Percentiles rank a stretch among this genome's conserved stretches.
Conservation (phyloP, 257 asterid species). For the Vinca minor region DNA sequence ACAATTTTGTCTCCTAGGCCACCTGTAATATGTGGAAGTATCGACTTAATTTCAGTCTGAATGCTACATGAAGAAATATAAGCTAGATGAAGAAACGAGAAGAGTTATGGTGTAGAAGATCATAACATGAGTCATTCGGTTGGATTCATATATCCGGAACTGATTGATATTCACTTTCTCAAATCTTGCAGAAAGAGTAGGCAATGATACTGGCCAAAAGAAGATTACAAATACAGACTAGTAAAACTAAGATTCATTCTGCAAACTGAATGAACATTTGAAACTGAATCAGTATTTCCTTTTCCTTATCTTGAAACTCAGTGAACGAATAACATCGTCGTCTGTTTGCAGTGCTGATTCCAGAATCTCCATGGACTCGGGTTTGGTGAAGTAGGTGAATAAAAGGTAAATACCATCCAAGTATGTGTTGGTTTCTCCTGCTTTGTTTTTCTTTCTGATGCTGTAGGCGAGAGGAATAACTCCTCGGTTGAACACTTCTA, state of each 20-base stretch:
- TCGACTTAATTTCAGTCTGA: no score
- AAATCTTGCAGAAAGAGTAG: not conserved
- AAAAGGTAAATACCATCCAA: slow-evolving; percentile 91
- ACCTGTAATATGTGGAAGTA: no score
- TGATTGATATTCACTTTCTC: not conserved
- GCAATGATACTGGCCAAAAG: not conserved
- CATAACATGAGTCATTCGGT: no score
- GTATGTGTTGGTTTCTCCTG: slow-evolving; percentile 86
- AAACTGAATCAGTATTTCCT: slow-evolving; percentile 36
- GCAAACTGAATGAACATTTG: slow-evolving; percentile 7
- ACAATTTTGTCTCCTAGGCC: no score
- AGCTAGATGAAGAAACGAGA: no score
- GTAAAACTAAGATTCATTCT: not conserved
- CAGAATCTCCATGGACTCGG: slow-evolving; percentile 51
- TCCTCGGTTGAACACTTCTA: slow-evolving; percentile 90
- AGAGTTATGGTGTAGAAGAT: no score
- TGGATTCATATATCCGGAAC: no score
- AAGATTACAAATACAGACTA: not conserved
- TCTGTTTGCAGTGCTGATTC: slow-evolving; percentile 46
- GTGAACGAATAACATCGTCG: slow-evolving; percentile 68
- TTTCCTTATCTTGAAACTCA: slow-evolving; percentile 75
- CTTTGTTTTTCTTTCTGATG: slow-evolving; percentile 73
- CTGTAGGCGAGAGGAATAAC: slow-evolving; percentile 87
- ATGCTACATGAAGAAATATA: no score
- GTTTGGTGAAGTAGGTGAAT: slow-evolving; percentile 88